phyloP scores from a whole-genome alignment of 768 basidiomycete species.

The Leccinum arenicola region DNA sequence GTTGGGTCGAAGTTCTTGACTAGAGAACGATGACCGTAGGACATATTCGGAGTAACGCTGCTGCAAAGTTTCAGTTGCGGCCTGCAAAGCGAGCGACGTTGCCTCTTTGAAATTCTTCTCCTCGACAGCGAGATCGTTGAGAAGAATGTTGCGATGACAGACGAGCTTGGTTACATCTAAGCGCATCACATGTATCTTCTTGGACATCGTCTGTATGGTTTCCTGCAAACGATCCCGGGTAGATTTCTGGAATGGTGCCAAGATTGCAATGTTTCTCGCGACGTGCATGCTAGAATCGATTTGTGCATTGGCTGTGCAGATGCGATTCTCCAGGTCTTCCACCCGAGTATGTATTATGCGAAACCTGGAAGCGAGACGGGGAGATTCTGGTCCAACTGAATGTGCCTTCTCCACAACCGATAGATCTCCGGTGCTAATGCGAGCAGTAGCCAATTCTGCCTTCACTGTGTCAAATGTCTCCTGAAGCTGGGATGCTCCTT shows the following conservation, averaged over 20 bases:
- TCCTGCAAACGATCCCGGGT: slow-evolving; percentile 74
- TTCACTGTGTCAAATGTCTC: slow-evolving; percentile 87
- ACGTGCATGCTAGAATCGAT: slow-evolving; percentile 70
- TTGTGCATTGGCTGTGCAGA: slow-evolving; percentile 50
- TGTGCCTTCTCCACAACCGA: slow-evolving; percentile 13
- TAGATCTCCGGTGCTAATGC: slow-evolving; percentile 32
- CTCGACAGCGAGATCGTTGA: slow-evolving; percentile 72
- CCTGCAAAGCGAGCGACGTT: slow-evolving; percentile 68
- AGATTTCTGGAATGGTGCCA: slow-evolving; percentile 84
- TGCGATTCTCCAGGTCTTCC: slow-evolving; percentile 57
- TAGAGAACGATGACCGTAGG: slow-evolving; percentile 35
- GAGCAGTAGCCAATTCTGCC: slow-evolving; percentile 68
- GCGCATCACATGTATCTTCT: slow-evolving; percentile 61
- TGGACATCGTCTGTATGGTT: slow-evolving; percentile 60
- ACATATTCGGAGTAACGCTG: slow-evolving; percentile 34
- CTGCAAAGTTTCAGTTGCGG: slow-evolving; percentile 66
- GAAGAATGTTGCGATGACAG: slow-evolving; percentile 77
- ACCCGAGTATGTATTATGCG: slow-evolving; percentile 61
- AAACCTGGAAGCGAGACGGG: slow-evolving; percentile 43
- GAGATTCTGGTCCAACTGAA: slow-evolving; percentile 23
- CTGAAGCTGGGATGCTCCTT: slow-evolving; percentile 66
- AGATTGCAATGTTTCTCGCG: slow-evolving; percentile 76
- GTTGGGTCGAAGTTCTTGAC: slow-evolving; percentile 24
- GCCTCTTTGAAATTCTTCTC: slow-evolving; percentile 61
- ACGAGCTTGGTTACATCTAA: slow-evolving; percentile 68